Conservation (phyloP, 179 eudicot genomes). For the Sideroxylon spinosum region DNA sequence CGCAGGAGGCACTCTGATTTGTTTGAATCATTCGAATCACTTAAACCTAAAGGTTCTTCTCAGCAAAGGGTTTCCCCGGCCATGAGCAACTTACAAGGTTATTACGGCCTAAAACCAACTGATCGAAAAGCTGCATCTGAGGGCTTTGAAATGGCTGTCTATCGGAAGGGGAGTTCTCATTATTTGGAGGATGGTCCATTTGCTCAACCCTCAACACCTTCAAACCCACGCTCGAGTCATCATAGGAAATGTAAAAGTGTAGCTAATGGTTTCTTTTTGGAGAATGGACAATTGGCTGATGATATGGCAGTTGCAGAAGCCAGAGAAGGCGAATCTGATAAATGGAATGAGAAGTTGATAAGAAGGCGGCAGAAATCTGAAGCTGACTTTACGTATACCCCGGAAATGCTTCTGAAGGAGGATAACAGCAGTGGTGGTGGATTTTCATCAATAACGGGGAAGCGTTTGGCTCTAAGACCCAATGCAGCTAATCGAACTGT, state of each 20-base stretch:
- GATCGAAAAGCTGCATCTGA: slow-evolving; percentile 35
- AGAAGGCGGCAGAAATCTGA: slow-evolving; percentile 62
- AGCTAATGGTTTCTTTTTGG: slow-evolving; percentile 49
- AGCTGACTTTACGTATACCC: slow-evolving; percentile 53
- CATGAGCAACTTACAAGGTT: slow-evolving; percentile 75
- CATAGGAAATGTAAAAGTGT: slow-evolving; percentile 69
- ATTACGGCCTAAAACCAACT: slow-evolving; percentile 54
- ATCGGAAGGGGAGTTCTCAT: slow-evolving; percentile 44
- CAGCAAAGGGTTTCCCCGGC: slow-evolving; percentile 62
- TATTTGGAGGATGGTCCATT: slow-evolving; percentile 43
- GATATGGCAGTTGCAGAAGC: slow-evolving; percentile 25
- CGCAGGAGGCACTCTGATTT: slow-evolving; percentile 54
- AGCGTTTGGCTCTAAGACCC: slow-evolving; percentile 79
- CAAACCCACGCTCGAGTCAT: slow-evolving; percentile 55
- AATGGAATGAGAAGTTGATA: slow-evolving; percentile 46
- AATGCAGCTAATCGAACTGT: slow-evolving; percentile 59
- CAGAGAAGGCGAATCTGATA: slow-evolving; percentile 36
- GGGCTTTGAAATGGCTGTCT: slow-evolving; percentile 78
- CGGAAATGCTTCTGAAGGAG: slow-evolving; percentile 68
- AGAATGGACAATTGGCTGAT: slow-evolving; percentile 39
- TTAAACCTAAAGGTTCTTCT: slow-evolving; percentile 50
- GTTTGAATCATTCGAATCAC: slow-evolving; percentile 61
- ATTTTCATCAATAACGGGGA: slow-evolving; percentile 70
- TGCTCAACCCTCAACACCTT: slow-evolving; percentile 27
- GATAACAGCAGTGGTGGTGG: slow-evolving; percentile 56